Percentiles rank a stretch among this genome's conserved stretches.
phyloP scores from a whole-genome alignment of 306 rosid species.

The Prosopis cineraria region DNA sequence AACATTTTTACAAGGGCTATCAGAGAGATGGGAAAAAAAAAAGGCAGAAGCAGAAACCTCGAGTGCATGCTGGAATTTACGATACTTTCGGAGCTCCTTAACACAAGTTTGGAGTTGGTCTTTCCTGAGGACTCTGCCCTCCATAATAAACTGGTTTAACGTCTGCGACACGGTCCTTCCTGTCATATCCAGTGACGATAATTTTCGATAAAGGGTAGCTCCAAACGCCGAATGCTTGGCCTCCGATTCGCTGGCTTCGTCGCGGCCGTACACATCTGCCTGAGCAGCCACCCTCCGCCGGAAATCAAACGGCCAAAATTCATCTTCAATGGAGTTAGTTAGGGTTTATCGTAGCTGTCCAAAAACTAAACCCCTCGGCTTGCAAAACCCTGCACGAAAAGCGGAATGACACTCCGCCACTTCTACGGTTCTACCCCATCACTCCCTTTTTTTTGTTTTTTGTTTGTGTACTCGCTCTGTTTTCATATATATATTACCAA shows the following conservation, averaged over 20 bases:
- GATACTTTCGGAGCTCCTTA: conserved; percentile 66
- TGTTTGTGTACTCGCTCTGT: too few species aligned
- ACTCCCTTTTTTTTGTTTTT: too few species aligned
- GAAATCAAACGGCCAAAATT: conserved; percentile 41
- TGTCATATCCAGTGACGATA: conserved; percentile 58
- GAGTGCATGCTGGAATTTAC: conserved; percentile 54
- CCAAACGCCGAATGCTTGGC: conserved; percentile 12
- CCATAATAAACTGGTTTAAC: conserved; percentile 57
- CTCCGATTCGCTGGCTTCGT: not conserved
- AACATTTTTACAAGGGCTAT: not conserved
- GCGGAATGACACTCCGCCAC: too few species aligned
- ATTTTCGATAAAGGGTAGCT: conserved; percentile 48
- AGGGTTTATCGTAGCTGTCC: conserved; percentile 27
- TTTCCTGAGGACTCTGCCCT: conserved; percentile 58
- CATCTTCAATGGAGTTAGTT: conserved; percentile 44
- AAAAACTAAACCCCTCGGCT: not conserved
- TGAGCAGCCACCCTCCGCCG: conserved; percentile 38
- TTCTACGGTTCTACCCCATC: too few species aligned
- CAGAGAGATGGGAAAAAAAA: not conserved
- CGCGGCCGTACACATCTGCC: conserved; percentile 43
- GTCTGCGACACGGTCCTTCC: conserved; percentile 63
- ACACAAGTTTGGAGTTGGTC: conserved; percentile 47
- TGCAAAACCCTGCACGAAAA: too few species aligned
- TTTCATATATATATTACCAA: too few species aligned
- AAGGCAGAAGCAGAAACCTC: conserved; percentile 53